Evolutionary conservation across 2,329 filamentous ascomycete genomes (phyloP), one percentile per base, ranked within the genome.

Genomic region (Penicillium carneum): DNA sequence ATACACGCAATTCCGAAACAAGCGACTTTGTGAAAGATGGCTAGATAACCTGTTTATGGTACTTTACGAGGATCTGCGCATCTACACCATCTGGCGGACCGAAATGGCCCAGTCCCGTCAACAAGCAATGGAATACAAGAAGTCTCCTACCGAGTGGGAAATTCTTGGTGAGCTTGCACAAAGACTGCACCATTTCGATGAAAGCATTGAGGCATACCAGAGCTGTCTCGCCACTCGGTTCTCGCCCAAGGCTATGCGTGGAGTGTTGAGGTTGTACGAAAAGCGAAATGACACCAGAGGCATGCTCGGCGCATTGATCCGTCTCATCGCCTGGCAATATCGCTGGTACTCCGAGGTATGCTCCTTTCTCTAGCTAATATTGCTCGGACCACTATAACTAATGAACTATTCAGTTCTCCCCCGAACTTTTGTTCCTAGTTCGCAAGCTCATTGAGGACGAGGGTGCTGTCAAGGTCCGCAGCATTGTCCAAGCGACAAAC

Each of bases 21-120:
- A 99, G 81, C 90, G 95, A 0, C 86, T 99, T 1, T 99, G 95
- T 73, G 95, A 99, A 79, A 88, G 95, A 69, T 99, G 95, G 95
- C 86, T 99, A 2, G 95, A 99, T 79, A 98, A 96, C 72, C 85
- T 99, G 23, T 99, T 99, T 82, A 99, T 99, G 95, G 95, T 98
- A 0, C 85, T 99, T 2, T 99, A 99, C 76, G 95, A 99, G 77
- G 95, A 99, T 73, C 85, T 99, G 18, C 91, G 95, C 51, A 94
- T 99, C 47, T 99, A 99, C 82, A 99, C 95, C 12, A 99, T 99
- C 77, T 99, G 95, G 95, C 90, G 95, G 59, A 98, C 95, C 0
- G 95, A 99, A 77, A 95, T 98, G 87, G 91, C 93, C 0, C 94
- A 98, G 76, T 97, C 93, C 75, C 89, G 92, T 23, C 92, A 94